phyloP scores from a whole-genome alignment of 352 stramenopile species.

The Phytophthora syringae region DNA sequence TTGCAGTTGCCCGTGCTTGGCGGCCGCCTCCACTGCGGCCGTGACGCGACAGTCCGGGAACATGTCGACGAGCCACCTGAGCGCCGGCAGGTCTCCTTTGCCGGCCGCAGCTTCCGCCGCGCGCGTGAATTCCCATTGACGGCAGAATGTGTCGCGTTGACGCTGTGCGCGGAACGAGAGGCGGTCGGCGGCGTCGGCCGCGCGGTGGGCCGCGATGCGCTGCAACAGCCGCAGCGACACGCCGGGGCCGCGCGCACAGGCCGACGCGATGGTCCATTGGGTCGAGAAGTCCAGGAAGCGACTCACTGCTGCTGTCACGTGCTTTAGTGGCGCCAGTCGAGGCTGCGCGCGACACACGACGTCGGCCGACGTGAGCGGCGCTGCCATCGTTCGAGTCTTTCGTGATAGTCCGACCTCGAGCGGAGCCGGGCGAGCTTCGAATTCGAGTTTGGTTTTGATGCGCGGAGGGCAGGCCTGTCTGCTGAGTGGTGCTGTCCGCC shows the following conservation, averaged over 20 bases:
- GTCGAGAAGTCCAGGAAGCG: slow-evolving; percentile 38
- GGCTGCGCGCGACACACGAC: slow-evolving; percentile 38
- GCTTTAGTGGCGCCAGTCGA: slow-evolving; percentile 32
- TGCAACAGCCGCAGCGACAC: slow-evolving; percentile 27
- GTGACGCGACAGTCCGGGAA: slow-evolving; percentile 37
- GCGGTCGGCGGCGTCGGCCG: slow-evolving; percentile 2
- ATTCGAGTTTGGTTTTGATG: too few species aligned
- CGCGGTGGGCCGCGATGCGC: slow-evolving; percentile 24
- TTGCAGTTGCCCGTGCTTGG: slow-evolving; percentile 34
- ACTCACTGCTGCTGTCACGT: slow-evolving; percentile 35
- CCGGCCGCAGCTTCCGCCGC: slow-evolving; percentile 21
- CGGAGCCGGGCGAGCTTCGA: slow-evolving; percentile 21
- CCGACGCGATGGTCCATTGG: slow-evolving; percentile 31
- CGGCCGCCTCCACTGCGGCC: slow-evolving; percentile 35
- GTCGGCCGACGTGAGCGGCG: slow-evolving; percentile 24
- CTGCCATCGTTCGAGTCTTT: not conserved
- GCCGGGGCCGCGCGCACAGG: slow-evolving; percentile 15
- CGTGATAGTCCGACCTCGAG: slow-evolving; percentile 21
- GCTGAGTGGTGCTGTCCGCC: not conserved
- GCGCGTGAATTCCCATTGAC: slow-evolving; percentile 40
- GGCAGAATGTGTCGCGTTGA: slow-evolving; percentile 29
- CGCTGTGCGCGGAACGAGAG: slow-evolving; percentile 5
- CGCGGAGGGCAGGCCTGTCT: slow-evolving; percentile 24
- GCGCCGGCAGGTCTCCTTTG: slow-evolving; percentile 24
- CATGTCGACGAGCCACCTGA: slow-evolving; percentile 31